Evolutionary conservation across 2,329 filamentous ascomycete species (phyloP), one percentile per base, ranked within the genome.

Genomic region (Aspergillus tubingensis): DNA sequence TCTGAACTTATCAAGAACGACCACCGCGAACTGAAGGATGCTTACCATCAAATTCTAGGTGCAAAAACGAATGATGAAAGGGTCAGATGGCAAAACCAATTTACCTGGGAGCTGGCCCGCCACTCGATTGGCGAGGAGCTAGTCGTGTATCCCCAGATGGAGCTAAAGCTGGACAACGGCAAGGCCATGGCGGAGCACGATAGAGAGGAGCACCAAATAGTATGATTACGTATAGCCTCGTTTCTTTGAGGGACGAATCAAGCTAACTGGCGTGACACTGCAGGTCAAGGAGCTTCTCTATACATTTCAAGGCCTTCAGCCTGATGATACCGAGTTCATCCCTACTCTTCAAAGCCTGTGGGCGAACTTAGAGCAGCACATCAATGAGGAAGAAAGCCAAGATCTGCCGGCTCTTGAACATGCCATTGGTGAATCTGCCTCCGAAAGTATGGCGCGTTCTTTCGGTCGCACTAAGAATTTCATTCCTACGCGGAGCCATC

Each of bases 401-500:
- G 82, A 85, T 50, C 58, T 86, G 0, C 79, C 80, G 0, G 72
- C 72, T 3, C 75, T 85, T 0, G 82, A 85, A 62, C 57, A 75
- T 4, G 68, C 72, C 0, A 66, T 85, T 0, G 60, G 73, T 0
- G 21, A 50, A 1, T 55, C 68, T 0, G 72, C 74, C 8, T 77
- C 76, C 0, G 68, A 77, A 27, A 57, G 66, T 1, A 62, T 82
- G 59, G 76, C 77, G 1, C 74, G 65, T 23, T 79, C 73, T 23
- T 86, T 86, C 62, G 74, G 69, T 8, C 74, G 79, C 2, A 86
- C 82, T 3, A 86, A 86, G 72, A 70, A 74, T 19, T 81, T 86
- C 64, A 79, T 82, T 7, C 83, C 83, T 1, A 72, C 80, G 0
- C 77, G 81, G n/a, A 80, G 77, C 39, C 82, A 85, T 67, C 82